These are phyloP conservation scores for Yamadazyma endophytica DNA, from an alignment of 805 yeast genomes.

Conservation along the genomic window DNA sequence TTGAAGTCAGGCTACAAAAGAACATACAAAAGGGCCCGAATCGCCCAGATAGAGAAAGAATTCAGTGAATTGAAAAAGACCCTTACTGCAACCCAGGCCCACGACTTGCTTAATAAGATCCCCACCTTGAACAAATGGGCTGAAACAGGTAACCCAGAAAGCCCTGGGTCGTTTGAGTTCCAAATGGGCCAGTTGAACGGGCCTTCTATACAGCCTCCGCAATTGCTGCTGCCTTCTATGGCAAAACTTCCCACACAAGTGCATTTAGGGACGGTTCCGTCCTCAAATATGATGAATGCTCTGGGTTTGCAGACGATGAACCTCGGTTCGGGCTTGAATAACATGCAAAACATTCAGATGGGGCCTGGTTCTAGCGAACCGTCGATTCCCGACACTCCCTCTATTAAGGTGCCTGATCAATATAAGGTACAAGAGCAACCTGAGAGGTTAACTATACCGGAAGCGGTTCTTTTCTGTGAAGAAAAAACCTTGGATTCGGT, in stretches of 20 bases:
- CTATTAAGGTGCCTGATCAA: slow-evolving; percentile 13
- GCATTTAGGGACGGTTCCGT: too few relatives aligned
- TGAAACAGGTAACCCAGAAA: too few relatives aligned
- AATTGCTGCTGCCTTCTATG: too few relatives aligned
- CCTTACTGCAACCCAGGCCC: slow-evolving; percentile 32
- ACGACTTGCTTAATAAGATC: slow-evolving; percentile 23
- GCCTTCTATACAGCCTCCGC: too few relatives aligned
- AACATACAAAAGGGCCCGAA: slow-evolving; percentile 81
- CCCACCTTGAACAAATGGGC: slow-evolving; percentile 16
- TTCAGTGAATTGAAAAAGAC: slow-evolving; percentile 63
- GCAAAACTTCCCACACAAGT: too few relatives aligned
- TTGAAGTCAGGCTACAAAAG: slow-evolving; percentile 80
- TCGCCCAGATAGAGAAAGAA: slow-evolving; percentile 81
- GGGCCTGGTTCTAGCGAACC: slow-evolving; percentile 18
- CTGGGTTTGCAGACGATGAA: too few relatives aligned
- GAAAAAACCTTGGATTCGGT: slow-evolving; percentile 73
- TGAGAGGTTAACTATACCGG: slow-evolving; percentile 11
- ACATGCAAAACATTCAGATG: too few relatives aligned
- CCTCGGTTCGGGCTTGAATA: neutral
- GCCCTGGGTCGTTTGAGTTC: too few relatives aligned
- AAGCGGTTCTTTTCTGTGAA: slow-evolving; percentile 42
- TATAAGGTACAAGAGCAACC: neutral
- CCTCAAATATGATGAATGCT: too few relatives aligned
- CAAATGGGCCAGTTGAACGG: too few relatives aligned
- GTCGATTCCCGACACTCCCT: slow-evolving; percentile 28